Evolutionary conservation across 768 basidiomycete species (phyloP), one percentile per base, ranked within the genome.

Genomic region (Baorangia bicolor): DNA sequence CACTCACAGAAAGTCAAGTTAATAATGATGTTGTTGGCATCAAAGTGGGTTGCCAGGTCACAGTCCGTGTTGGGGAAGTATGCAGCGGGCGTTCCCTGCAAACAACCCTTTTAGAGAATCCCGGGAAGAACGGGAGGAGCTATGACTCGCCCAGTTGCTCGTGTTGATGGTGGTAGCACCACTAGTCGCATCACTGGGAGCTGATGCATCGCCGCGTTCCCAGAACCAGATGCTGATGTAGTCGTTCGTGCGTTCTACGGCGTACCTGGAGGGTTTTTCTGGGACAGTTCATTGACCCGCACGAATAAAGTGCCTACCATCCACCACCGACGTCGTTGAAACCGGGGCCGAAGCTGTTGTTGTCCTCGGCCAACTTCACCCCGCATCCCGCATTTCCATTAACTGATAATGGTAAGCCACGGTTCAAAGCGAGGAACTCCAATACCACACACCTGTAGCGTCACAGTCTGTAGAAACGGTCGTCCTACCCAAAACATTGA

Each of bases 171-270:
- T 49, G 30, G 34, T 41, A 9, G 54, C 53, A 27, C 65, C 69
- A 37, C 55, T 56, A 14, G 52, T 66, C 51, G 69, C 69, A 45
- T 77, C 76, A 9, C 51, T 30, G 4, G 78, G 78, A 9, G 70
- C 73, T n/a, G 55, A 61, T 5, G 57, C 0, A 38, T 69, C 66
- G 27, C 63, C 52, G 14, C 76, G 64, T 43, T 71, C 70, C 76
- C 78, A 78, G 62, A 75, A 78, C 69, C 73, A 78, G 40, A 78
- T 51, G 33, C 69, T 71, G 10, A 79, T 74, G 49, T 70, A 71
- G 18, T 49, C 28, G 18, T 61, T 20, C 7, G 72, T 74, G 40
- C 74, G 70, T 43, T 74, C 71, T 21, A 75, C 60, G 12, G 76
- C 78, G 55, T 76, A 79, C 74, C 74, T 68, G 21, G n/a, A 30